Base-by-base conservation (phyloP, 306 rosid species). In the Citrullus colocynthis region DNA sequence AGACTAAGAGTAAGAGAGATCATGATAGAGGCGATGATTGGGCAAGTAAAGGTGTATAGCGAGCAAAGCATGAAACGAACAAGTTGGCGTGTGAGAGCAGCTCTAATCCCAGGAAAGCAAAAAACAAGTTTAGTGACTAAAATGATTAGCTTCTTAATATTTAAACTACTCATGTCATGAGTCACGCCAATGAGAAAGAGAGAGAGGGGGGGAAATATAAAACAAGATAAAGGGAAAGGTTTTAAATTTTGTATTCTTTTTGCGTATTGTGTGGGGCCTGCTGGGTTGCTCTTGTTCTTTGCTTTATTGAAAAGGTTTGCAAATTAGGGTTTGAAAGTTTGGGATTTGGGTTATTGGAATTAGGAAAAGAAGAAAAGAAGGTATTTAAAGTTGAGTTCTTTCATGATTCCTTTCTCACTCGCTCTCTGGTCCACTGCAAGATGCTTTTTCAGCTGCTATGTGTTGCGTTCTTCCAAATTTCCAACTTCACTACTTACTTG, bases 141-240 rank as follows among this genome's bases (percentile, higher is more conserved):
- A 88, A 93, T 91, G 93, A 93, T 93, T 91, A 82, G 85, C 74
- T 36, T 75, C 77, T 83, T 87, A 86, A 87, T 87, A 41, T 84
- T 75, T 84, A 64, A 64, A 64, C 24, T 37, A 64, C 72, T 64
- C 48, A 64, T 36, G 44, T 30, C 20, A 64, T 16, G 24, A 37
- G 72, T 9, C 49, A 65, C 15, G 72, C 69, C 81, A 83, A 60
- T 82, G 82, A 80, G 81, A 21, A 72, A 80, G 83, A 61, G 41
- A 6, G 52, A 82, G 84, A 12, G 39, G 14, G 15, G 36, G 32
- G 37, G 16, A 28, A 24, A 30, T 30, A 61, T 32, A 30, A 34
- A 13, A 15, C 80, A 49, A 84, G 61, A 70, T 65, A 83, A 85
- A 87, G 87, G 80, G 71, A 89, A 81, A 74, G 78, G 86, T 56